Evolutionary conservation across 192 early-diverging fungal species (phyloP), one percentile per base, ranked within the genome.

Genomic region (Backusella tuberculispora): DNA sequence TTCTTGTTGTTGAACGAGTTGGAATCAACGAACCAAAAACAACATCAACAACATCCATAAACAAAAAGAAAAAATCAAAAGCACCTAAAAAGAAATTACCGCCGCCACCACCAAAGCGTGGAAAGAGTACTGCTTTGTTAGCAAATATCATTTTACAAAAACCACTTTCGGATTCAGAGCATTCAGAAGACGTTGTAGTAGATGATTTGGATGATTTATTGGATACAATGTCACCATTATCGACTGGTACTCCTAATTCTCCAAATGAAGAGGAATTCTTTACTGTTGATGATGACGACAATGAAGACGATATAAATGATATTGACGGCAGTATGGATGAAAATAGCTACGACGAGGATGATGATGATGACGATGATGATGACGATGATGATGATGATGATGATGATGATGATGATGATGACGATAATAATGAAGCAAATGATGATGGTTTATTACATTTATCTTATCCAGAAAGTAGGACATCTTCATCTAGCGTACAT

Each of bases 161-260:
- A 15, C 9, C 42, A 8, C 44, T 45, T 26, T 26, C 38, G 6
- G 43, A 69, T 47, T 40, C 45, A 34, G 69, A 48, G 24, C 21
- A 69, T 42, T 12, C 45, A 1, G 66, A 69, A 48, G 53, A 72
- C 3, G 71, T 60, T 0, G 29, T 65, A 0, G 42, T 45, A 17
- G 63, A 73, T 64, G 42, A 15, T 76, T 74, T 29, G 74, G 83
- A 83, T 15, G 79, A 80, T 40, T 75, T 77, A 44, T 34, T 80
- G 53, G 64, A 69, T 26, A 69, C 41, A 14, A 43, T 64, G 47
- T 53, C 64, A 12, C 45, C 48, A 15, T 45, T 69, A 6, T 72
- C 69, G 10, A 72, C 79, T n/a, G 73, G 80, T 24, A 74, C 78
- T 60, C 78, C 80, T 7, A 76, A 82, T 48, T 73, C 66, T 0